Percentiles rank a stretch among this genome's conserved stretches.
These are phyloP conservation scores for Solanum verrucosum DNA, from an alignment of 257 asterid species.

Conservation along the genomic window DNA sequence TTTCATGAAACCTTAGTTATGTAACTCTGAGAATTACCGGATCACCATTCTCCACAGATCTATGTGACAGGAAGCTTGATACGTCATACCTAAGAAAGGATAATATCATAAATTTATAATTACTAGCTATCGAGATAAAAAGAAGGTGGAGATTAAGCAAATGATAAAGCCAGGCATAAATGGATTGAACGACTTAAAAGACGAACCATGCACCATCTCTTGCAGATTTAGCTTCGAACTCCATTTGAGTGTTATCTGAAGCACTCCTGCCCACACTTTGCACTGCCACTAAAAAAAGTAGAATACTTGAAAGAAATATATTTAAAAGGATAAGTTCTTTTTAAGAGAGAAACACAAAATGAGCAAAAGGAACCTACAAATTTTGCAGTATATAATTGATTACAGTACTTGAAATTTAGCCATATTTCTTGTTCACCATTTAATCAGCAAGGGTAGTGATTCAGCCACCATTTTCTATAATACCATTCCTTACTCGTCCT, in stretches of 20 bases:
- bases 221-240: conserved; percentile 91
- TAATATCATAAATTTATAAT: neutral
- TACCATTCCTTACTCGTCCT: neutral
- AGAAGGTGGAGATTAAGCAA: neutral
- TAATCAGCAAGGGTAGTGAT: neutral
- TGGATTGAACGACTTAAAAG: neutral
- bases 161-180: neutral
- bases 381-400: neutral
- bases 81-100: conserved; percentile 68
- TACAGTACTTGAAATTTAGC: neutral
- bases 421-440: neutral
- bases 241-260: conserved; percentile 59
- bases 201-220: conserved; percentile 98
- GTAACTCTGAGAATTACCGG: conserved; percentile 58
- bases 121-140: neutral
- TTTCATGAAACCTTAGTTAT: conserved; percentile 7
- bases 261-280: conserved; percentile 46
- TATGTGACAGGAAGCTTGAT: conserved; percentile 54
- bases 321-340: neutral
- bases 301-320: neutral
- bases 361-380: neutral
- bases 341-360: neutral
- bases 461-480: neutral
- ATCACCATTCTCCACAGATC: conserved; percentile 61
- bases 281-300: conserved; percentile 18